Evolutionary conservation across 768 basidiomycete species (phyloP), one percentile per base, ranked within the genome.

Genomic region (Macrolepiota albuminosa): DNA sequence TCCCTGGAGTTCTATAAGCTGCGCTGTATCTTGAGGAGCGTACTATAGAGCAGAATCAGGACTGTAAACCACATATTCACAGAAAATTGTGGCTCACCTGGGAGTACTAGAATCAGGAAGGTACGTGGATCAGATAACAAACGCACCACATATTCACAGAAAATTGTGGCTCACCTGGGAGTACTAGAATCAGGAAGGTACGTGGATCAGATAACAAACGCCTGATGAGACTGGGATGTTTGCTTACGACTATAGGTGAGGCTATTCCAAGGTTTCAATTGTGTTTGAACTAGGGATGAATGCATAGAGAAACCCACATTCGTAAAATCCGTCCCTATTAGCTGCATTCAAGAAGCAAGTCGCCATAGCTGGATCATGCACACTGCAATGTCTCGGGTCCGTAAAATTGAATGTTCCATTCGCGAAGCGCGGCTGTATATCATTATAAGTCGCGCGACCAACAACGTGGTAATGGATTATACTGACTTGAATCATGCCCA

Each of bases 381-480:
- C 75, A 64, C 84, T 86, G 66, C 86, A 87, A 66, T 86, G 85
- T 40, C 86, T 73, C 4, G 86, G 86, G 68, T 87, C 86, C 1
- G 86, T 87, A 60, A 78, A 84, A 66, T 81, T 83, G 71, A 81
- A 87, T 0, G 78, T 79, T 4, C 86, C 85, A 63, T 84, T 77
- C 1, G 76, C 75, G 56, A 81, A 82, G 18, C 80, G 76, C 7
- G 80, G 84, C 84, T 87, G 58, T 24, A 29, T 37, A 21, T 18
- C 18, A 21, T 58, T 21, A 37, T 52, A 37, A 13, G 2, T 45
- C 9, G 9, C 10, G 18, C 10, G 10, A 21, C 0, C 4, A 16
- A 33, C n/a, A 26, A 6, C 16, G 45, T 5, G 21, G 42, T 34
- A 24, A 49, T 24, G 62, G 40, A 43, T 39, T 18, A 39, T 18